Evolutionary conservation across 768 basidiomycete species (phyloP).

Genomic region (Solioccasus polychromus): DNA sequence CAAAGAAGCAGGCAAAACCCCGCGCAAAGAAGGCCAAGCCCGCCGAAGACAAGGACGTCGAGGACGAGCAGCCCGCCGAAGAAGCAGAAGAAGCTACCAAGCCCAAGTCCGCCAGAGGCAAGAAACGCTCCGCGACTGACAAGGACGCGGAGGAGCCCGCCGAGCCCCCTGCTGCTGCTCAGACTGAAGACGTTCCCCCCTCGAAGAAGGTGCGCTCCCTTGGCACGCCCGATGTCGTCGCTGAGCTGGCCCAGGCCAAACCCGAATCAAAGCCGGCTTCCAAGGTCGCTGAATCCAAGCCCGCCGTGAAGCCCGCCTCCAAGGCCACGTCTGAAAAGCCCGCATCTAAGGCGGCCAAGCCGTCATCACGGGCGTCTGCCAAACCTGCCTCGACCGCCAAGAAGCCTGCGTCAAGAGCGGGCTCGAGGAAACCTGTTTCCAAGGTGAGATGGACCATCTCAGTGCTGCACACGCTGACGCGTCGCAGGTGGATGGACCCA

Average conservation of each 20-base stretch:
- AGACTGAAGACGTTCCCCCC: constrained; percentile 46
- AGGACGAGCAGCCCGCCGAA: constrained; percentile 34
- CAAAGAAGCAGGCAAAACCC: constrained; percentile 67
- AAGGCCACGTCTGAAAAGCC: constrained; percentile 39
- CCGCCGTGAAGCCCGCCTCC: constrained; percentile 29
- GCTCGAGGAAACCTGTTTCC: constrained; percentile 62
- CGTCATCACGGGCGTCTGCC: constrained; percentile 36
- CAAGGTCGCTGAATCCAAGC: no score
- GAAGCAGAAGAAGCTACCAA: constrained; percentile 36
- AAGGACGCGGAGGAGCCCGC: constrained; percentile 36
- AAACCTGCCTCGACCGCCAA: constrained; percentile 46
- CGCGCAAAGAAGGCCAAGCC: constrained; percentile 45
- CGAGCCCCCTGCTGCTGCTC: constrained; percentile 36
- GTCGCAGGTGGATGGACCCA: constrained; percentile 33
- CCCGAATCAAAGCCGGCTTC: constrained; percentile 36
- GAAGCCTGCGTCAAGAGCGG: constrained; percentile 57
- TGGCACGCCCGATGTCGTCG: constrained; percentile 8
- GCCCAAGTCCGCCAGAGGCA: constrained; percentile 46
- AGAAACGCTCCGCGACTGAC: constrained; percentile 51
- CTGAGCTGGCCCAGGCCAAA: constrained; percentile 36
- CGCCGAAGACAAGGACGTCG: constrained; percentile 44
- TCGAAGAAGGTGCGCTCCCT: constrained; percentile 57
- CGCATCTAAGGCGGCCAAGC: constrained; percentile 39
- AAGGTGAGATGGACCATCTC: constrained; percentile 39
- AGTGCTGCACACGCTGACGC: neutral